A percentile compares a stretch with the other conserved stretches of the same genome.
Conservation (phyloP, 331 rosid species). For the Acacia pycnantha region DNA sequence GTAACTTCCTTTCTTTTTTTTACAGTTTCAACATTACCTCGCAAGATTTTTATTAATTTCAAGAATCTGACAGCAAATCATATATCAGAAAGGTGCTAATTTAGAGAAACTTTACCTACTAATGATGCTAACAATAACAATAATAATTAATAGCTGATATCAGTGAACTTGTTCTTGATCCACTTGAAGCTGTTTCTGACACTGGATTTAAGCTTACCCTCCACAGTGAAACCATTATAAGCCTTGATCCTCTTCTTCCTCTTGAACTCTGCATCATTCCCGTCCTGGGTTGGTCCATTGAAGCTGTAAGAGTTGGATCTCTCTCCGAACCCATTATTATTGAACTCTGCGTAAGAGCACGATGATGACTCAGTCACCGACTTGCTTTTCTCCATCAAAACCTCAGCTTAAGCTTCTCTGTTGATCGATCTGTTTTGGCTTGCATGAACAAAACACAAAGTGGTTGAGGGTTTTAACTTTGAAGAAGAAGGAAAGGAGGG, state of each 20-base stretch:
- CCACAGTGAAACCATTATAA: slow-evolving; percentile 70
- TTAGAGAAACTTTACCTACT: background rate
- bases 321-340: slow-evolving; percentile 42
- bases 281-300: slow-evolving; percentile 66
- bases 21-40: background rate
- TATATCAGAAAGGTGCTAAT: no score
- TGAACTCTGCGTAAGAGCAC: slow-evolving; percentile 62
- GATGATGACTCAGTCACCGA: slow-evolving; percentile 70
- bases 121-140: background rate
- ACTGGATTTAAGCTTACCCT: slow-evolving; percentile 75
- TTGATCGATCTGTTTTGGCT: background rate
- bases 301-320: slow-evolving; percentile 69
- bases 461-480: slow-evolving; percentile 30
- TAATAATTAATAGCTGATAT: slow-evolving; percentile 37
- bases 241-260: slow-evolving; percentile 90
- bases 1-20: background rate
- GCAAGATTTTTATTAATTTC: background rate
- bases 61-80: background rate
- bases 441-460: slow-evolving; percentile 16
- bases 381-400: slow-evolving; percentile 83
- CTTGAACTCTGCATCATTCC: slow-evolving; percentile 70
- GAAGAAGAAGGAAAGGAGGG: slow-evolving; percentile 22
- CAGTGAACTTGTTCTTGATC: slow-evolving; percentile 87
- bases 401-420: background rate
- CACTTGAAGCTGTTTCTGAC: slow-evolving; percentile 86